Conservation (phyloP, 1,139 yeast genomes). For the Pichia sp. region DNA sequence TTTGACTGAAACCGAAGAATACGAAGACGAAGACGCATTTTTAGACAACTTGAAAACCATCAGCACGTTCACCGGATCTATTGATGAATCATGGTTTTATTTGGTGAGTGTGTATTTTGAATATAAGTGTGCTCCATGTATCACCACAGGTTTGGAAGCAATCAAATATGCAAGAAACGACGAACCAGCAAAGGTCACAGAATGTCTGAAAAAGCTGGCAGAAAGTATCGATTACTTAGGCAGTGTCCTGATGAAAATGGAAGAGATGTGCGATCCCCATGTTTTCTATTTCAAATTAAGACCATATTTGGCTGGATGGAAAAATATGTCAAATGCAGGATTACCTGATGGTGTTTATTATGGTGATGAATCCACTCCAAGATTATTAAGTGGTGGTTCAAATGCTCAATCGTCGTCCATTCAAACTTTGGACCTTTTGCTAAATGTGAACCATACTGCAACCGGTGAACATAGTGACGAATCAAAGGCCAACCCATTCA, state of each 20-base stretch:
- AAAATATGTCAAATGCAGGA: slow-evolving; percentile 84
- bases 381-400: slow-evolving; percentile 79
- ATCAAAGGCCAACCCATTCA: slow-evolving; percentile 45
- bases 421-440: slow-evolving; percentile 73
- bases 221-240: slow-evolving; percentile 71
- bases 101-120: slow-evolving; percentile 84
- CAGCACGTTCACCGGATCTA: slow-evolving; percentile 81
- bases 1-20: slow-evolving; percentile 16
- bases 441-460: slow-evolving; percentile 70
- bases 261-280: slow-evolving; percentile 93
- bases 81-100: slow-evolving; percentile 93
- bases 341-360: slow-evolving; percentile 66
- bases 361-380: slow-evolving; percentile 54
- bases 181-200: slow-evolving; percentile 32
- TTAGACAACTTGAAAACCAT: slow-evolving; percentile 65
- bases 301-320: slow-evolving; percentile 93
- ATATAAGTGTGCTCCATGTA: slow-evolving; percentile 63
- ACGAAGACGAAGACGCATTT: slow-evolving; percentile 34
- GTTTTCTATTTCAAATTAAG: slow-evolving; percentile 78
- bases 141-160: slow-evolving; percentile 54
- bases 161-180: slow-evolving; percentile 46
- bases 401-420: slow-evolving; percentile 89
- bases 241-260: slow-evolving; percentile 72
- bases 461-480: slow-evolving; percentile 44
- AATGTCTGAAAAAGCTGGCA: slow-evolving; percentile 55